A percentile compares a stretch with the other conserved stretches of the same genome.
Conservation (phyloP, 2,329 filamentous ascomycete species). For the Botryotinia calthae region DNA sequence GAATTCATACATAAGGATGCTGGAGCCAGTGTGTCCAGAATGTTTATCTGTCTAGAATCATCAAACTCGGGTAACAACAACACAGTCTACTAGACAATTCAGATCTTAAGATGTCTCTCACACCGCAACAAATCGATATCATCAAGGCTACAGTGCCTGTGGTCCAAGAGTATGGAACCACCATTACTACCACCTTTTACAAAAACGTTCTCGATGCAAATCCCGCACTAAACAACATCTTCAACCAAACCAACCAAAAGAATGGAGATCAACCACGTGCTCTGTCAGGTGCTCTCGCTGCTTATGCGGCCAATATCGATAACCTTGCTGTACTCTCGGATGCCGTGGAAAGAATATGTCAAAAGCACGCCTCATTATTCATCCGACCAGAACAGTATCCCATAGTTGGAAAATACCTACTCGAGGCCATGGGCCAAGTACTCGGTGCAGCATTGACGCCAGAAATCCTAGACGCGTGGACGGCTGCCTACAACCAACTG, state of each 20-base stretch:
- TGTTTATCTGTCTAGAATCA: not conserved
- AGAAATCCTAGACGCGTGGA: conserved; percentile 69
- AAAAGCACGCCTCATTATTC: conserved; percentile 73
- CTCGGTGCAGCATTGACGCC: conserved; percentile 66
- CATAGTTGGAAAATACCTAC: conserved; percentile 66
- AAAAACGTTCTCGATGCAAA: conserved; percentile 61
- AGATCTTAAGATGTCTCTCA: conserved; percentile 46
- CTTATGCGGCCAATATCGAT: conserved; percentile 72
- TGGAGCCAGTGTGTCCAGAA: not conserved
- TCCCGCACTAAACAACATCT: conserved; percentile 65
- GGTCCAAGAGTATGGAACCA: conserved; percentile 63
- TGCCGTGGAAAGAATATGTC: conserved; percentile 65
- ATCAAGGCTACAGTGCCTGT: conserved; percentile 77
- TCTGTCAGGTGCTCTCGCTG: conserved; percentile 65
- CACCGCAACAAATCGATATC: conserved; percentile 62
- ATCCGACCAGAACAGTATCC: conserved; percentile 67
- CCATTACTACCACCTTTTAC: conserved; percentile 74
- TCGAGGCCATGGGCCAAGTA: conserved; percentile 65
- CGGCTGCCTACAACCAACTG: conserved; percentile 66
- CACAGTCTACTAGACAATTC: not conserved
- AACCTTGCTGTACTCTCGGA: conserved; percentile 59
- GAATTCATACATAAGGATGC: not conserved
- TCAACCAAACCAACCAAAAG: conserved; percentile 67
- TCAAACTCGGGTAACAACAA: not conserved
- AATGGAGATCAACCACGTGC: conserved; percentile 68